Evolutionary conservation across 371 early-diverging fungal genomes (phyloP), one percentile per base, ranked within the genome.

Genomic region (Circinella minor): DNA sequence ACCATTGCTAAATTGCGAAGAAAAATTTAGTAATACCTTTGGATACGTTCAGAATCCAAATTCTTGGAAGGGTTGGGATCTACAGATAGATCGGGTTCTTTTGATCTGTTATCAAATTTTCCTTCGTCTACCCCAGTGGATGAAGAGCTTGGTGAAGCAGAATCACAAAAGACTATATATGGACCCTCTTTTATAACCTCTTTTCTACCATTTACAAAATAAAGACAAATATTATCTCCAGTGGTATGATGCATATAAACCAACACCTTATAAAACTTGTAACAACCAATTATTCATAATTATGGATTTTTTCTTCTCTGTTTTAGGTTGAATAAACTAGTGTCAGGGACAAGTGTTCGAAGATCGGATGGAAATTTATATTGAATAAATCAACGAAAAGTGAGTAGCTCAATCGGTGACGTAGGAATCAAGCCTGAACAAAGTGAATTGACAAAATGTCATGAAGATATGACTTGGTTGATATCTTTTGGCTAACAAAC

Each of bases 401-500:
- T 69, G 49, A 43, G 55, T 70, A 15, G 64, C 15, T 69, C 70
- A 54, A 17, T 66, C 4, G 74, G 74, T 60, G 69, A 63, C 54
- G 63, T 73, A 36, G 67, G 69, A 70, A 63, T 73, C 14, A 73
- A 73, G 66, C 63, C 70, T 39, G 68, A 73, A 63, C 57, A 62
- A 13, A 73, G 70, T 39, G 70, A 73, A 55, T 70, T 65, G 34
- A 36, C 13, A 37, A 69, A 69, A 62, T 8, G 69, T 5, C 69
- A 71, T 51, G 71, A 71, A 71, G 73, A 69, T 66, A 69, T 73
- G 70, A 68, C 70, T 17, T 34, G 74, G 54, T 36, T 70, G 67
- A 54, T 34, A 51, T 67, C 14, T 61, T 70, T 70, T 18, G 67
- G 70, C 59, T 67, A 74, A n/a, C 68, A 74, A 34, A 59, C 70